phyloP scores from a whole-genome alignment of 2,329 filamentous ascomycete species.

The Pseudogymnoascus sp. region DNA sequence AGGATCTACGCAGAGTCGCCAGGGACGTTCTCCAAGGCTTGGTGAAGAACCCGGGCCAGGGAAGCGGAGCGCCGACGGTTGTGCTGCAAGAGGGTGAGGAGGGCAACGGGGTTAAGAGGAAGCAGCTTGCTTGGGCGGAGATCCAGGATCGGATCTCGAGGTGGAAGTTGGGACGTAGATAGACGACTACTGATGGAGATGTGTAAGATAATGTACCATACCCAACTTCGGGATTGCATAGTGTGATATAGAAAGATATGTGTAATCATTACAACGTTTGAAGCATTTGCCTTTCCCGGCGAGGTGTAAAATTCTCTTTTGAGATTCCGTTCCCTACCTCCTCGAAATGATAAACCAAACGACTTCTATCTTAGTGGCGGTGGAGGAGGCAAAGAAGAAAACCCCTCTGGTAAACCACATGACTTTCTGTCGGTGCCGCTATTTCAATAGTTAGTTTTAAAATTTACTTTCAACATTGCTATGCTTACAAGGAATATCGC shows the following conservation, averaged over 20 bases:
- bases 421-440: not conserved
- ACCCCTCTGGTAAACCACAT: not conserved
- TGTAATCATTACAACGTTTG: not conserved
- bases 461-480: not conserved
- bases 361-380: not conserved
- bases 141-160: constrained; percentile 78
- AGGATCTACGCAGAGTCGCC: constrained; percentile 77
- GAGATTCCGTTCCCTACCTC: not conserved
- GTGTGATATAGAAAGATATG: constrained; percentile 4
- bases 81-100: constrained; percentile 87
- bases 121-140: constrained; percentile 72
- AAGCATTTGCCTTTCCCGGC: not conserved
- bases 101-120: constrained; percentile 49
- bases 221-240: constrained; percentile 7
- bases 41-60: constrained; percentile 65
- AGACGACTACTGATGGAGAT: constrained; percentile 15
- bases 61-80: constrained; percentile 85
- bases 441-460: not conserved
- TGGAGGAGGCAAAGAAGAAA: not conserved
- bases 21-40: constrained; percentile 67
- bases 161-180: constrained; percentile 71
- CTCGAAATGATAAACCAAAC: too few species aligned
- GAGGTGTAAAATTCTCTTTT: not conserved
- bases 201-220: constrained; percentile 12
- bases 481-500: constrained; percentile 11